Evolutionary conservation across 768 basidiomycete genomes (phyloP).

Genomic region (Heimioporus sp.): DNA sequence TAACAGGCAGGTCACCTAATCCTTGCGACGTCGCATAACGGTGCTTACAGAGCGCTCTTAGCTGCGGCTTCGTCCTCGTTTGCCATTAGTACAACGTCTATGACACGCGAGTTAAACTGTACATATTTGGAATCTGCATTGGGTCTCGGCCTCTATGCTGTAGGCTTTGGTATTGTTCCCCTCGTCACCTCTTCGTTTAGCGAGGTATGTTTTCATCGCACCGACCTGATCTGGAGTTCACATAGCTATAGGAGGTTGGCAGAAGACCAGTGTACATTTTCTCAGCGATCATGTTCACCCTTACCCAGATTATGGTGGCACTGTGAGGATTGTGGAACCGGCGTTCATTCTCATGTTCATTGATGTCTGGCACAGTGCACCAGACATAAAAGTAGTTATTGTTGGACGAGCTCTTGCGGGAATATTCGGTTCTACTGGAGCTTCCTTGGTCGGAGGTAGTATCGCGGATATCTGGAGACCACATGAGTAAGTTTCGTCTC

Average conservation of each 20-base stretch:
- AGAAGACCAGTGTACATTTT: constrained; percentile 58
- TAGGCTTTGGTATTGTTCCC: constrained; percentile 62
- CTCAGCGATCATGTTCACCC: constrained; percentile 47
- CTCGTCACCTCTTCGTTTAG: constrained; percentile 65
- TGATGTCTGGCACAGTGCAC: constrained; percentile 24
- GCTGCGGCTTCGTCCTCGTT: constrained; percentile 53
- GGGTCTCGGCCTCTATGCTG: constrained; percentile 50
- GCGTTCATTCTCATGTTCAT: background rate
- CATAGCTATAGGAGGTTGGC: constrained; percentile 52
- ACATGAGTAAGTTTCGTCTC: constrained; percentile 44
- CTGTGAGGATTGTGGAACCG: constrained; percentile 19
- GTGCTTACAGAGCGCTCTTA: constrained; percentile 16
- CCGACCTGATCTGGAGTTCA: background rate
- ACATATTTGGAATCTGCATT: constrained; percentile 43
- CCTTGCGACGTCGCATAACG: background rate
- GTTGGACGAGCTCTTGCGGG: constrained; percentile 60
- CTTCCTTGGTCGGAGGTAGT: constrained; percentile 67
- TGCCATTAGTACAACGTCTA: constrained; percentile 51
- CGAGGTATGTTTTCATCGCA: constrained; percentile 34
- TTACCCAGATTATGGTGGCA: constrained; percentile 46
- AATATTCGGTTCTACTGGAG: constrained; percentile 59
- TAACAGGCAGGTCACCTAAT: constrained; percentile 12
- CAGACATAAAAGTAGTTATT: constrained; percentile 54
- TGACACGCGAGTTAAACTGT: constrained; percentile 46
- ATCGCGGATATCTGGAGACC: constrained; percentile 69